These are phyloP conservation scores for Paraphoma chrysanthemicola DNA, from an alignment of 2,329 filamentous ascomycete genomes.

Conservation along the genomic window DNA sequence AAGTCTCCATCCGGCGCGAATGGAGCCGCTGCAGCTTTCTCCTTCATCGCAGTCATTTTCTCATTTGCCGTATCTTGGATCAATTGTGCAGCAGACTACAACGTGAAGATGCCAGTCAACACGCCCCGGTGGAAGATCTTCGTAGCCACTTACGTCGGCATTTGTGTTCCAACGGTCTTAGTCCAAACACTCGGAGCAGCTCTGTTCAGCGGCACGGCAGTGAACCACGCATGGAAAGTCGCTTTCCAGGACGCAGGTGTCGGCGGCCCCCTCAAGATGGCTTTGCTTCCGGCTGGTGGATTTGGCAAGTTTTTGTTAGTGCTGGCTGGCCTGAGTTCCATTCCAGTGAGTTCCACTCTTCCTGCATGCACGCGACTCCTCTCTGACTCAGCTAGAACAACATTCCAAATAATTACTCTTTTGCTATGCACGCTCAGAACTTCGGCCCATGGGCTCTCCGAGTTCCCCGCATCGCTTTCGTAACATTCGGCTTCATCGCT, in stretches of 20 bases:
- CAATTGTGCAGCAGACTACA: conserved; percentile 49
- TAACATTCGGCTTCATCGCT: conserved; percentile 43
- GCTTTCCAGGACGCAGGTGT: conserved; percentile 35
- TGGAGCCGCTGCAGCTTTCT: conserved; percentile 43
- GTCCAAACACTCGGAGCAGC: conserved; percentile 45
- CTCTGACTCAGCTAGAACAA: conserved; percentile 36
- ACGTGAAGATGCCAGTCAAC: conserved; percentile 47
- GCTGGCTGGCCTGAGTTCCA: conserved; percentile 44
- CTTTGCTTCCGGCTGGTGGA: conserved; percentile 39
- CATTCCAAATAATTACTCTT: conserved; percentile 49
- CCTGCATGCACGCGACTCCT: not conserved
- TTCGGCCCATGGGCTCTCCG: conserved; percentile 43
- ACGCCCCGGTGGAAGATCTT: conserved; percentile 39
- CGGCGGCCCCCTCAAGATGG: conserved; percentile 42
- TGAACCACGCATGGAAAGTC: conserved; percentile 31
- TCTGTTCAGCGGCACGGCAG: conserved; percentile 39
- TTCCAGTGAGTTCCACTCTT: conserved; percentile 15
- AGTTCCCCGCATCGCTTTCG: conserved; percentile 41
- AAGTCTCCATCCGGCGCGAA: conserved; percentile 32
- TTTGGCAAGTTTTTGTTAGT: conserved; percentile 47
- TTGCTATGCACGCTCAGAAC: conserved; percentile 46
- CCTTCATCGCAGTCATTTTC: conserved; percentile 47
- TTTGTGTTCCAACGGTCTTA: conserved; percentile 39
- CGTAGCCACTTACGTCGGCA: conserved; percentile 38
- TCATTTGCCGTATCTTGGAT: conserved; percentile 49